phyloP scores from a whole-genome alignment of 2,329 filamentous ascomycete genomes.

The Pseudocercospora ulei region DNA sequence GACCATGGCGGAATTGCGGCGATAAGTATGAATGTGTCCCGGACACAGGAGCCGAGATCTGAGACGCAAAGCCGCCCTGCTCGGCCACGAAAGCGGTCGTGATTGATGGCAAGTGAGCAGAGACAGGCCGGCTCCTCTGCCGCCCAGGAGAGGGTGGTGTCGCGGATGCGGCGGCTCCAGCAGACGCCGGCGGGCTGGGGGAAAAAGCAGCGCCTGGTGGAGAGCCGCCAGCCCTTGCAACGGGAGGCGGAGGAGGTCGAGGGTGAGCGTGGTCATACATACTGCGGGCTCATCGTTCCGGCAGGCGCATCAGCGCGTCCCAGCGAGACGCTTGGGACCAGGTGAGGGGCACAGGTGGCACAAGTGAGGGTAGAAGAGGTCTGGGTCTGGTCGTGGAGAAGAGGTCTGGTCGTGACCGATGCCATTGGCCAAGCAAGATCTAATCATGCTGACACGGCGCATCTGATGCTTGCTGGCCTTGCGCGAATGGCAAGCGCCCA shows the following conservation, averaged over 20 bases:
- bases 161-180: conserved; percentile 25
- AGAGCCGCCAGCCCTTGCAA: conserved; percentile 18
- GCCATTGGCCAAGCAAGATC: conserved; percentile 15
- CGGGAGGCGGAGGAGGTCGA: conserved; percentile 28
- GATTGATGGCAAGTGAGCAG: conserved; percentile 25
- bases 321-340: conserved; percentile 17
- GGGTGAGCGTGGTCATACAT: conserved; percentile 26
- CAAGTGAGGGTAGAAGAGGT: conserved; percentile 13
- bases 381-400: too few species aligned
- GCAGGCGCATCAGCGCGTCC: conserved; percentile 20
- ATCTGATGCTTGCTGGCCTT: neutral
- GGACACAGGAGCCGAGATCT: conserved; percentile 34
- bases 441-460: neutral
- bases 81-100: conserved; percentile 25
- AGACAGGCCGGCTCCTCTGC: conserved; percentile 15
- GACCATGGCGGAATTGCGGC: conserved; percentile 25
- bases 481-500: neutral
- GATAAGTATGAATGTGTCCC: conserved; percentile 29
- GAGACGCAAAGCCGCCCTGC: conserved; percentile 32
- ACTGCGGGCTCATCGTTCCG: conserved; percentile 29
- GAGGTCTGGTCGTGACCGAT: conserved; percentile 10
- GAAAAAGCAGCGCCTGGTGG: conserved; percentile 18
- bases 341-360: conserved; percentile 14
- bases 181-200: conserved; percentile 27
- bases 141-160: conserved; percentile 15